Conservation (phyloP, 805 yeast species). For the Wickerhamiella alocasiicola region DNA sequence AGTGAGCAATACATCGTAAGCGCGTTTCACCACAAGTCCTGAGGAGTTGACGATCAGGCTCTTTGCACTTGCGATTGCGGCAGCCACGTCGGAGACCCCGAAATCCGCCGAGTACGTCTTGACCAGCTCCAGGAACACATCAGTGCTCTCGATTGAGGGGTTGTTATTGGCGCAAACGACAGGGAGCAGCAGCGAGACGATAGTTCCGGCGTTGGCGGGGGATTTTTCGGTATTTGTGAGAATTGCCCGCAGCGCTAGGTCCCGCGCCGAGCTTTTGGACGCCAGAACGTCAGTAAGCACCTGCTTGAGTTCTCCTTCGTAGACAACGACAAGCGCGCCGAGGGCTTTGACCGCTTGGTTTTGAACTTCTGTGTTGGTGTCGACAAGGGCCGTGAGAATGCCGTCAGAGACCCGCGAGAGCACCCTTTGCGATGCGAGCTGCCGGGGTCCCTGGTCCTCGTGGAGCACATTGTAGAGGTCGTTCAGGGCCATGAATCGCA, state of each 20-base stretch:
- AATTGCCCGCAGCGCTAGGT: conserved; percentile 27
- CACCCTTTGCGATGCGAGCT: conserved; percentile 27
- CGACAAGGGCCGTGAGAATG: conserved; percentile 6
- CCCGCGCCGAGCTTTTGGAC: conserved; percentile 9
- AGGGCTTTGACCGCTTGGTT: conserved; percentile 56
- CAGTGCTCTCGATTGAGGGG: conserved; percentile 42
- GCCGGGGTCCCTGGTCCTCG: conserved; percentile 26
- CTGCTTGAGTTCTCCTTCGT: conserved; percentile 23
- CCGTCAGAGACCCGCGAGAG: conserved; percentile 4
- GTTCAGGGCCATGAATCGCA: conserved; percentile 73
- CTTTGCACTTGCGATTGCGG: conserved; percentile 26
- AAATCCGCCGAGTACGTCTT: conserved; percentile 37
- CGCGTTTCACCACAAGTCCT: conserved; percentile 39
- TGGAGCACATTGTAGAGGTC: conserved; percentile 42
- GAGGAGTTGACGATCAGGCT: conserved; percentile 30
- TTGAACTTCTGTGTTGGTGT: conserved; percentile 37
- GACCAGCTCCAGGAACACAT: conserved; percentile 45
- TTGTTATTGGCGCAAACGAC: conserved; percentile 14
- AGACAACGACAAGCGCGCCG: conserved; percentile 29
- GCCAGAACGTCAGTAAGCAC: conserved; percentile 12
- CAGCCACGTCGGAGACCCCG: conserved; percentile 27
- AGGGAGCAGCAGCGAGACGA: conserved; percentile 21
- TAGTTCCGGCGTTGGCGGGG: conserved; percentile 16
- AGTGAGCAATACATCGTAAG: conserved; percentile 38
- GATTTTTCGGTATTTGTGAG: conserved; percentile 21